Conservation (phyloP, 1,139 yeast species). For the Scheffersomyces segobiensis region DNA sequence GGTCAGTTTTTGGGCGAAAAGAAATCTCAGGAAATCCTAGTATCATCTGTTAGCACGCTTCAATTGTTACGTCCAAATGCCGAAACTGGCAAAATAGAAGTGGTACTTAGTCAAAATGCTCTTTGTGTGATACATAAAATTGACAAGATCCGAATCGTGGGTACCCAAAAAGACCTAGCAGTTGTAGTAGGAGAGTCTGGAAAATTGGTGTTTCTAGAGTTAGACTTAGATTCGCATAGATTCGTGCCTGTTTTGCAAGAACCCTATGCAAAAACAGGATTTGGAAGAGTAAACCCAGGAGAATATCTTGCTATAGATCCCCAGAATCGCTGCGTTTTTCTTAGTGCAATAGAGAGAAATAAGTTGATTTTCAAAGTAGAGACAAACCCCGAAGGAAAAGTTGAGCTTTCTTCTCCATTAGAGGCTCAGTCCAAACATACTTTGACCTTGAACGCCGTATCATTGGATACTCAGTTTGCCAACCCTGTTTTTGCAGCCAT, state of each 20-base stretch:
- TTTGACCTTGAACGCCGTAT: conserved; percentile 57
- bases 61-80: conserved; percentile 55
- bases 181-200: conserved; percentile 87
- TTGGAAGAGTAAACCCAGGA: conserved; percentile 77
- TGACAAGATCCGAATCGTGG: conserved; percentile 51
- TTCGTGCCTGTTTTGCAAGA: conserved; percentile 60
- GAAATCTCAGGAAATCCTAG: conserved; percentile 64
- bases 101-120: conserved; percentile 43
- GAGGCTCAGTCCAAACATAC: conserved; percentile 58
- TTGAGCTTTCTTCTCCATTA: conserved; percentile 69
- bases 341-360: conserved; percentile 71
- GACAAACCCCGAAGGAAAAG: conserved; percentile 38
- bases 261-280: conserved; percentile 73
- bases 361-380: conserved; percentile 60
- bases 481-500: conserved; percentile 83
- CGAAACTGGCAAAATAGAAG: conserved; percentile 54
- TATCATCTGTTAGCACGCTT: conserved; percentile 55
- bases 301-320: conserved; percentile 75
- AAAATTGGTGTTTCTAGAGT: conserved; percentile 57
- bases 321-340: conserved; percentile 65
- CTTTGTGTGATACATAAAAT: conserved; percentile 64
- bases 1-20: conserved; percentile 66
- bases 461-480: conserved; percentile 74
- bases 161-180: conserved; percentile 55
- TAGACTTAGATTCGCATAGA: conserved; percentile 33